Evolutionary conservation across 352 stramenopile genomes (phyloP).

Genomic region (Phytopythium helicoides): DNA sequence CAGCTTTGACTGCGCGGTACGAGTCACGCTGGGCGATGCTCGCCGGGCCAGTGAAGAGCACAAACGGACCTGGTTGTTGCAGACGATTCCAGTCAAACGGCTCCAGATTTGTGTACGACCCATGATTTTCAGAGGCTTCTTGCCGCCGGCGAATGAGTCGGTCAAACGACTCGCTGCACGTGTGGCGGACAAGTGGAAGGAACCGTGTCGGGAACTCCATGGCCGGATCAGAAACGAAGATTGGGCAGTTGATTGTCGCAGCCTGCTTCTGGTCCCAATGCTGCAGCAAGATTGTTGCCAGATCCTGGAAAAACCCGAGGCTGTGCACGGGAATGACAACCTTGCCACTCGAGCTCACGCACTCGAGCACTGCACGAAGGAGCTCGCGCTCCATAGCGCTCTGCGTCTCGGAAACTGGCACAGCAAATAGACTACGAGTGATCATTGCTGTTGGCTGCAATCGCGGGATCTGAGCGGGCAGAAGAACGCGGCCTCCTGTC

Average conservation of each 20-base stretch:
- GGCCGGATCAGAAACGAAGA: constrained; percentile 61
- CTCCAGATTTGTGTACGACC: constrained; percentile 14
- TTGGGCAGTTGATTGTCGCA: constrained; percentile 34
- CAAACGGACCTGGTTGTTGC: constrained; percentile 61
- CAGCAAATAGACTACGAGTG: constrained; percentile 70
- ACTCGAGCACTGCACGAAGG: constrained; percentile 75
- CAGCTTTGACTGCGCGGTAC: constrained; percentile 52
- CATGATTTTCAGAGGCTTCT: not conserved
- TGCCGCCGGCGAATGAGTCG: constrained; percentile 2
- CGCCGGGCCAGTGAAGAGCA: constrained; percentile 78
- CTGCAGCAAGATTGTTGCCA: constrained; percentile 64
- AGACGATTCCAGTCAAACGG: constrained; percentile 73
- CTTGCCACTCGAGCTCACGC: constrained; percentile 71
- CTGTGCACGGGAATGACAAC: constrained; percentile 81
- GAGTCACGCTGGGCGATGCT: constrained; percentile 77
- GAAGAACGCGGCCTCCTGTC: constrained; percentile 61
- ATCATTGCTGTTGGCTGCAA: constrained; percentile 59
- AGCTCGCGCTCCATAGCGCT: constrained; percentile 81
- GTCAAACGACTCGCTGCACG: constrained; percentile 51
- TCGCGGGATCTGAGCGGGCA: constrained; percentile 66
- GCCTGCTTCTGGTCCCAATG: constrained; percentile 56
- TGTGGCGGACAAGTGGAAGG: constrained; percentile 55
- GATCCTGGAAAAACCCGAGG: constrained; percentile 79
- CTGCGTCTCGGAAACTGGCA: constrained; percentile 81
- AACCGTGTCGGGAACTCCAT: constrained; percentile 64